These are phyloP conservation scores for Fusarium sp. DNA, from an alignment of 2,329 filamentous ascomycete genomes.

Conservation along the genomic window DNA sequence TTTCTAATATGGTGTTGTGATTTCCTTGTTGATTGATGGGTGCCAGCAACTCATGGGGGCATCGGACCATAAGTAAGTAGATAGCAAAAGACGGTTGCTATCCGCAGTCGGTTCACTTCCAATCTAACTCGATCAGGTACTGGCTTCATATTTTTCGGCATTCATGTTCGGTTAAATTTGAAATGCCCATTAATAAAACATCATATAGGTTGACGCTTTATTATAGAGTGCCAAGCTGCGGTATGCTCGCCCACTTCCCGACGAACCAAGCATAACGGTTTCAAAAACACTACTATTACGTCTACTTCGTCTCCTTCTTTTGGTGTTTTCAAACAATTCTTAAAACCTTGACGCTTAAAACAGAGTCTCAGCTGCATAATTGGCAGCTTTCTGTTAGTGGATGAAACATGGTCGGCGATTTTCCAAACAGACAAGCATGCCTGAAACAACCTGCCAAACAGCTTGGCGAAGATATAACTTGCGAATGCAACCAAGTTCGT, in stretches of 20 bases:
- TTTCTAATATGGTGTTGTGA: too few species aligned
- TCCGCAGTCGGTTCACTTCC: too few species aligned
- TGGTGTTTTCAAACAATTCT: neutral
- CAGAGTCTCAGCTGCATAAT: slow-evolving; percentile 2
- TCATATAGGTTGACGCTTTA: neutral
- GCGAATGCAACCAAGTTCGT: neutral
- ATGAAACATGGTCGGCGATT: slow-evolving; percentile 17
- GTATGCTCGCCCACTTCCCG: slow-evolving; percentile 11
- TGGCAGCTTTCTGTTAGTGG: neutral
- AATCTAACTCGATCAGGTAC: neutral
- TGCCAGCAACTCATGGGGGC: too few species aligned
- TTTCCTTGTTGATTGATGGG: too few species aligned
- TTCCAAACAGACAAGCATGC: neutral
- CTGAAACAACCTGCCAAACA: slow-evolving; percentile 26
- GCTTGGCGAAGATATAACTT: neutral
- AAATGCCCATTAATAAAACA: neutral
- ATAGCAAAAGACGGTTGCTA: neutral
- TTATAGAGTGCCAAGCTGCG: neutral
- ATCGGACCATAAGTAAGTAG: too few species aligned
- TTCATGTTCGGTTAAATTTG: neutral
- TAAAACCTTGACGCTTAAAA: neutral
- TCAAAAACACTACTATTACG: neutral
- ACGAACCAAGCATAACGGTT: slow-evolving; percentile 10
- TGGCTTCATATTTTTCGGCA: neutral
- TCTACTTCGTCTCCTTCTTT: neutral